Evolutionary conservation across 2,329 filamentous ascomycete species (phyloP).

Genomic region (Truncatella angustata): DNA sequence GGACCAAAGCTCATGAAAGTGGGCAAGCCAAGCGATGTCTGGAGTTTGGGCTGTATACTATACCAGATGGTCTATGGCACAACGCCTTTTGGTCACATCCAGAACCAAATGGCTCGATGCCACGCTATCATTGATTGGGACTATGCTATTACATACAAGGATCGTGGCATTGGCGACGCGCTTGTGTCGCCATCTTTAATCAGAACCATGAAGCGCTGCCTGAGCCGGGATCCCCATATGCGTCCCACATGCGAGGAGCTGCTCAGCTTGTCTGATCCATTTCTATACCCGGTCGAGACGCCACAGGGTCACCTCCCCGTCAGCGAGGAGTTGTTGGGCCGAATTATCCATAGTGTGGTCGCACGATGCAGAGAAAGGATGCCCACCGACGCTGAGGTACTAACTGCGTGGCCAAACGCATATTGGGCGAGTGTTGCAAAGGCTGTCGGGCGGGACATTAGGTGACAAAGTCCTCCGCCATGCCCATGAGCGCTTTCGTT

Average conservation of each 20-base stretch:
- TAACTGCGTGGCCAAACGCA: constrained; percentile 56
- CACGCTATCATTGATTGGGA: constrained; percentile 81
- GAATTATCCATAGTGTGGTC: constrained; percentile 63
- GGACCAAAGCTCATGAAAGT: constrained; percentile 85
- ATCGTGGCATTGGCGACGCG: constrained; percentile 64
- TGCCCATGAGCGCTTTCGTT: too few relatives aligned
- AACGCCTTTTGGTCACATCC: constrained; percentile 91
- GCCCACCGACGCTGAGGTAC: constrained; percentile 56
- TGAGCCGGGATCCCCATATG: constrained; percentile 60
- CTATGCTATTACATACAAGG: constrained; percentile 70
- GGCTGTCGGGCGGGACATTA: constrained; percentile 37
- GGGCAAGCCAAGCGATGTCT: constrained; percentile 93
- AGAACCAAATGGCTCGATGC: constrained; percentile 81
- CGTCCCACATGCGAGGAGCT: constrained; percentile 65
- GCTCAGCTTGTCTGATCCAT: constrained; percentile 57
- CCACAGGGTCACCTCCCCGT: constrained; percentile 56
- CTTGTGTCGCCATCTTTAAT: constrained; percentile 59
- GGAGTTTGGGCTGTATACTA: constrained; percentile 93
- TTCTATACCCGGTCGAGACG: constrained; percentile 61
- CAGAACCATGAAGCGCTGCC: constrained; percentile 60
- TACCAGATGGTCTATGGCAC: constrained; percentile 98
- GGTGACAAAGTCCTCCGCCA: neutral
- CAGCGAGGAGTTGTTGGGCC: constrained; percentile 59
- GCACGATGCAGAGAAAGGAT: constrained; percentile 56
- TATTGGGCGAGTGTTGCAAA: constrained; percentile 62